Base-by-base conservation (phyloP, 2,329 filamentous ascomycete species). In the Talaromyces rugulosus region DNA sequence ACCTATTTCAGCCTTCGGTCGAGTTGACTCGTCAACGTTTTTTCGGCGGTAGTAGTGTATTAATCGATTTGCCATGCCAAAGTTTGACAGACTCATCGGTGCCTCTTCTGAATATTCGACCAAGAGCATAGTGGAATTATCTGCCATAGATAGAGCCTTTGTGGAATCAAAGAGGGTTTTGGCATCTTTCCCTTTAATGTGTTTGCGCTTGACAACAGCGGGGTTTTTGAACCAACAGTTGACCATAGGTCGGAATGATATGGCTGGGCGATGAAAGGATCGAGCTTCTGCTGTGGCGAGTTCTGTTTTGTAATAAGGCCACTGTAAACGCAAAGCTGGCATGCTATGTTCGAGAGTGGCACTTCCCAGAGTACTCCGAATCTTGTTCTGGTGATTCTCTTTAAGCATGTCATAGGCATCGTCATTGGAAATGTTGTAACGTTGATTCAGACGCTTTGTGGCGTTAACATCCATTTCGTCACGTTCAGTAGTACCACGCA, bases 341-440 rank as follows among this genome's bases (percentile, higher is more conserved):
- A 96, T 83, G 75, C 91, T 93, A 78, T 99, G 95, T 74, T 99
- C 95, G 50, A 99, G 88, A n/a, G 90, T 88, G 65, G 96, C 87
- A 71, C 93, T 94, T 53, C 92, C 92, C 64, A 99, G 85, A 1
- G 92, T 96, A 58, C 92, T 95, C 67, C 95, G 88, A 64, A 99
- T 91, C 77, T 96, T 98, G 82, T 91, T 92, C 78, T 96, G 92
- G 71, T 96, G 93, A 71, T 97, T 98, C 75, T 96, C 92, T 77
- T 98, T 98, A 52, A 99, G 85, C 63, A 92, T 87, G 71, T 98
- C 93, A 74, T 99, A 99, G 1, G 93, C 93, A 63, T 95, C 90
- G 71, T 99, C 95, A 66, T 98, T 98, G 33, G 93, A 96, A 62
- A 96, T 90, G 72, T 98, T 98, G 82, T 96, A 99, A 50, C 94